Base-by-base conservation (phyloP, 2,329 filamentous ascomycete genomes). In the Fusarium tuaranense region DNA sequence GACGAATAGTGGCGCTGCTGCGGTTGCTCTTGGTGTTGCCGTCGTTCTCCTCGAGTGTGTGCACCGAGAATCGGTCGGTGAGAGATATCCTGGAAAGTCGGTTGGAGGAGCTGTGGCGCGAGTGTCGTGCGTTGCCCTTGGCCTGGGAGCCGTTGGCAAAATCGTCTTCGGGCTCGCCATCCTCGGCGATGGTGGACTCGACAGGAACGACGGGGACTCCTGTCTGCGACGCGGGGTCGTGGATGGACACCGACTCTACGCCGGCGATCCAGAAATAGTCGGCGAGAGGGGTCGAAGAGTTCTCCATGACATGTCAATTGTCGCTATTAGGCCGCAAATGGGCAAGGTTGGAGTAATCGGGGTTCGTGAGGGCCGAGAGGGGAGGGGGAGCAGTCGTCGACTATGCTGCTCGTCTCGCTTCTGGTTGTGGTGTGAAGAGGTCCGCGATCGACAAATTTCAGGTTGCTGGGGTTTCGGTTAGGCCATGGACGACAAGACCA, bases 241-340 rank as follows among this genome's bases (percentile, higher is more conserved):
- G 87, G 84, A 93, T 92, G 67, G 89, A 88, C 76, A 93, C 87
- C 71, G 90, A 89, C 82, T 93, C 91, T 83, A 93, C 87, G 79
- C 92, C 92, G 76, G 92, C 92, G 81, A 93, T 93, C 92, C 92
- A 93, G 83, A 93, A 93, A 84, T 93, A 93, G 82, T 93, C 92
- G 83, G 92, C 92, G 81, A 93, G 87, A 80, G 92, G 92, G 74
- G 87, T 88, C 73, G 90, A 91, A 69, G 90, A 87, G 84, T 83
- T 86, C 80, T 90, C 89, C 89, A 91, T 91, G 84, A 84, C 87
- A 85, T 84, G 81, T 83, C 83, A 84, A 78, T 79, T 76, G 76
- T 76, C 67, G 72, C 38, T 62, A 69, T 59, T 73, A 63, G 76
- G 77, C 74, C 78, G 71, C 78, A 70, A 64, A 63, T 71, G 73